Conservation (phyloP, 345 rosid genomes). For the Eucalyptus rudis region DNA sequence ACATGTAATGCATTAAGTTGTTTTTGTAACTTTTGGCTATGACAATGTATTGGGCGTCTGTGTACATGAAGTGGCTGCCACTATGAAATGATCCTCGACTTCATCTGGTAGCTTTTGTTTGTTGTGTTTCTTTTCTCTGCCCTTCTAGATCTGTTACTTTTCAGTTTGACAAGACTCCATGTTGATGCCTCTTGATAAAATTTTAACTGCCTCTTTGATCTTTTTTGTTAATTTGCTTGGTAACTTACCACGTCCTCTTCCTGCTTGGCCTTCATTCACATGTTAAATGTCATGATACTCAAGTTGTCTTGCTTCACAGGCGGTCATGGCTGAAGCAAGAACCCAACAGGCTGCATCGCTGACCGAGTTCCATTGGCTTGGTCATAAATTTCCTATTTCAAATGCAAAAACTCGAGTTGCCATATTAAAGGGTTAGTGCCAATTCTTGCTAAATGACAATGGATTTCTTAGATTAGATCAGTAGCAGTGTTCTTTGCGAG, state of each 20-base stretch:
- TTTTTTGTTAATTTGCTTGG: background rate
- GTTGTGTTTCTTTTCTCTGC: background rate
- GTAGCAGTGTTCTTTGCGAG: background rate
- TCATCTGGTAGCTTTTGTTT: background rate
- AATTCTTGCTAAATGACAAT: background rate
- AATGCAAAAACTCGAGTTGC: conserved; percentile 94
- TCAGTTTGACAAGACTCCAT: background rate
- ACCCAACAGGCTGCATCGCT: conserved; percentile 97
- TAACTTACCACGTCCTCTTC: background rate
- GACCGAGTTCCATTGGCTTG: conserved; percentile 97
- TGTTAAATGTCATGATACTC: background rate
- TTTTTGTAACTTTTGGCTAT: background rate
- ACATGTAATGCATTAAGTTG: background rate
- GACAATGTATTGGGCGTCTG: background rate
- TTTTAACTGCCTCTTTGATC: background rate
- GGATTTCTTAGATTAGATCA: background rate
- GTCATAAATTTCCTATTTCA: conserved; percentile 78
- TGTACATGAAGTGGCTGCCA: background rate
- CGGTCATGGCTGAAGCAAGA: conserved; percentile 96
- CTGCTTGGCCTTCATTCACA: background rate
- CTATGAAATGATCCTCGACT: background rate
- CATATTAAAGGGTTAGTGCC: conserved; percentile 66
- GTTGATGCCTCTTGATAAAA: background rate
- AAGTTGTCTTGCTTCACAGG: conserved; percentile 27
- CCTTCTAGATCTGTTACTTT: background rate